Percentiles rank a stretch among this genome's conserved stretches.
phyloP scores from a whole-genome alignment of 805 yeast genomes.

The Yamadazyma sp. region DNA sequence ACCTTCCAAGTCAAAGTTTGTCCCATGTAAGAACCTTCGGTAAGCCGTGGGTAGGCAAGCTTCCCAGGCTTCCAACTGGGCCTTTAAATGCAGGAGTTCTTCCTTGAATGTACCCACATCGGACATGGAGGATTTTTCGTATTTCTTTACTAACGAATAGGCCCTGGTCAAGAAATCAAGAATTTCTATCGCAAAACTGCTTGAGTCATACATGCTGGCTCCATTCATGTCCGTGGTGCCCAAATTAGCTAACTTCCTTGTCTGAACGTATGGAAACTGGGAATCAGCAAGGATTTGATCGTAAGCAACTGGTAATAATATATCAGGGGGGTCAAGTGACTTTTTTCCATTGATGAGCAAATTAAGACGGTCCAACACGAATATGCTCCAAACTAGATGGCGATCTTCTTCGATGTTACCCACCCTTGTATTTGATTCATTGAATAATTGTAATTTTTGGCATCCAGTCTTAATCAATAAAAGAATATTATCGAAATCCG shows the following conservation, averaged over 20 bases:
- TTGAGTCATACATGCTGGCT: not conserved
- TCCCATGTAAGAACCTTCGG: not conserved
- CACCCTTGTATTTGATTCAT: not conserved
- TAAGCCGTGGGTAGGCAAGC: not conserved
- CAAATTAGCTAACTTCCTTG: no score
- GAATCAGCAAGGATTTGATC: not conserved
- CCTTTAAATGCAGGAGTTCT: not conserved
- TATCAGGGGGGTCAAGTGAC: not conserved
- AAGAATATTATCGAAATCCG: constrained; percentile 1
- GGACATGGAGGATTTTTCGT: not conserved
- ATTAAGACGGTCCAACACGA: not conserved
- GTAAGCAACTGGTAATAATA: not conserved
- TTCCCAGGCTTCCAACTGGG: not conserved
- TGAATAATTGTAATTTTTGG: not conserved
- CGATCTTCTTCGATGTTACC: no score
- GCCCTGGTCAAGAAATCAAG: not conserved
- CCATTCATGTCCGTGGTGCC: no score
- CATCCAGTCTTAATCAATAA: not conserved
- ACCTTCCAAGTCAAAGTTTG: not conserved
- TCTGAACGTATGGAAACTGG: no score
- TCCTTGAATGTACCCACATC: not conserved
- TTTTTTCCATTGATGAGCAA: not conserved
- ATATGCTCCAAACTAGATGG: not conserved
- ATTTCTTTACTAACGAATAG: not conserved
- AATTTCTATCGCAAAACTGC: not conserved